Percentiles rank a stretch among this genome's conserved stretches.
These are phyloP conservation scores for Smittium culicis DNA, from an alignment of 371 early-diverging fungal genomes.

Conservation along the genomic window DNA sequence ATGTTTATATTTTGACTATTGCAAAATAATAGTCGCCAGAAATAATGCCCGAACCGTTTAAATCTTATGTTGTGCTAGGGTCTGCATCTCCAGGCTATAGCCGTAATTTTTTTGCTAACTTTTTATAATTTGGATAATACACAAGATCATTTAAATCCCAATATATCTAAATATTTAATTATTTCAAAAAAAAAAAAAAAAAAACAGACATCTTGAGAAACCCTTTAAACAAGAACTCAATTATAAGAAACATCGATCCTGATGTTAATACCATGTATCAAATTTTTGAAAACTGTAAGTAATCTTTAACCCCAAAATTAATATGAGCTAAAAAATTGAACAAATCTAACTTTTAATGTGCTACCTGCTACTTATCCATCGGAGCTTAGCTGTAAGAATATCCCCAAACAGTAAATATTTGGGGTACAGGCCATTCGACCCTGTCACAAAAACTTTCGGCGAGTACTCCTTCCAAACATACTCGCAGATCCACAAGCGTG, in stretches of 20 bases:
- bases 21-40: no score
- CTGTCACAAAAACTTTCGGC: slow-evolving; percentile 33
- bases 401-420: slow-evolving; percentile 31
- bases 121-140: no score
- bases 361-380: neutral
- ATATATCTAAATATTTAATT: no score
- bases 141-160: no score
- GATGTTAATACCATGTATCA: slow-evolving; percentile 2
- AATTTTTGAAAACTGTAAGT: slow-evolving; percentile 2
- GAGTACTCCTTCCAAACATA: slow-evolving; percentile 51
- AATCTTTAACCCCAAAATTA: neutral
- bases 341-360: neutral
- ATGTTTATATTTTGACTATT: no score
- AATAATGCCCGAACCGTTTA: no score
- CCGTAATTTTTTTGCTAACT: no score
- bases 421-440: slow-evolving; percentile 36
- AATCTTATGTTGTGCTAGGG: no score
- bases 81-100: no score
- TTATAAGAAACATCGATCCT: neutral
- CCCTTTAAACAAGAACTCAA: neutral
- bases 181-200: neutral
- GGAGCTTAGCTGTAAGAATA: neutral
- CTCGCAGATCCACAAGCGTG: slow-evolving; percentile 34
- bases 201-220: neutral
- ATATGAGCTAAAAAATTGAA: neutral